Conservation (phyloP, 2,329 filamentous ascomycete genomes). For the Chrysoporthe cubensis region DNA sequence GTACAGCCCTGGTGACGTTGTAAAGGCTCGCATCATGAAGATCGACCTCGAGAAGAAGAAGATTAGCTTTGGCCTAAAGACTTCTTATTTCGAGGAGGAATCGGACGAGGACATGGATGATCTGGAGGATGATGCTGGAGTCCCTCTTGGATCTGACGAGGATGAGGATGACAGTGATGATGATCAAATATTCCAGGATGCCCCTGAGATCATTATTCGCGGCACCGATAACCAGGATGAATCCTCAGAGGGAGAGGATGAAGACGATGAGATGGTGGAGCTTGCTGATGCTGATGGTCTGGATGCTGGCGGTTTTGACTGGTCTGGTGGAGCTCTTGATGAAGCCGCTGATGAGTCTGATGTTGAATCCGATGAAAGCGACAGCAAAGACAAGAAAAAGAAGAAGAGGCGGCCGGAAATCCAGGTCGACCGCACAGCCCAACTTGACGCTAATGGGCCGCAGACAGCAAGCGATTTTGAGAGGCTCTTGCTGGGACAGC, state of each 20-base stretch:
- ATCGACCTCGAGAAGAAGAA: constrained; percentile 75
- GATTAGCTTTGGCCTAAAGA: constrained; percentile 90
- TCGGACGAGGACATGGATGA: constrained; percentile 51
- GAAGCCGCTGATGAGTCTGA: constrained; percentile 57
- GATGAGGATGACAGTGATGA: constrained; percentile 53
- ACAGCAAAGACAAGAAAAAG: constrained; percentile 59
- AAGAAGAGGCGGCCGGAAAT: constrained; percentile 78
- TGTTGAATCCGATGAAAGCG: constrained; percentile 44
- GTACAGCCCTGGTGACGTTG: constrained; percentile 87
- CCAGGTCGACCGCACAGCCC: constrained; percentile 87
- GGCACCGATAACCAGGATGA: constrained; percentile 46
- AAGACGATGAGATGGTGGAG: constrained; percentile 41
- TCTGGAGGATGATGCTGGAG: constrained; percentile 50
- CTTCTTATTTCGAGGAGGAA: constrained; percentile 78
- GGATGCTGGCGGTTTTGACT: constrained; percentile 81
- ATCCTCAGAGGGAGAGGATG: constrained; percentile 43
- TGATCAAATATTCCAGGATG: constrained; percentile 55
- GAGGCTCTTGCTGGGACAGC: constrained; percentile 85
- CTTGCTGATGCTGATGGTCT: constrained; percentile 57
- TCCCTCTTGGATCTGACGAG: constrained; percentile 41
- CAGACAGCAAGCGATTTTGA: constrained; percentile 93
- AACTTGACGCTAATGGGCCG: constrained; percentile 85
- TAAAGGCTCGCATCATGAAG: constrained; percentile 87
- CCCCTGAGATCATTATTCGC: constrained; percentile 45
- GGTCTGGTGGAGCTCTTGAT: constrained; percentile 74